A percentile compares a stretch with the other conserved stretches of the same genome.
Evolutionary conservation across 108 stramenopile genomes (phyloP).

Genomic region (Nitzschia putrida): DNA sequence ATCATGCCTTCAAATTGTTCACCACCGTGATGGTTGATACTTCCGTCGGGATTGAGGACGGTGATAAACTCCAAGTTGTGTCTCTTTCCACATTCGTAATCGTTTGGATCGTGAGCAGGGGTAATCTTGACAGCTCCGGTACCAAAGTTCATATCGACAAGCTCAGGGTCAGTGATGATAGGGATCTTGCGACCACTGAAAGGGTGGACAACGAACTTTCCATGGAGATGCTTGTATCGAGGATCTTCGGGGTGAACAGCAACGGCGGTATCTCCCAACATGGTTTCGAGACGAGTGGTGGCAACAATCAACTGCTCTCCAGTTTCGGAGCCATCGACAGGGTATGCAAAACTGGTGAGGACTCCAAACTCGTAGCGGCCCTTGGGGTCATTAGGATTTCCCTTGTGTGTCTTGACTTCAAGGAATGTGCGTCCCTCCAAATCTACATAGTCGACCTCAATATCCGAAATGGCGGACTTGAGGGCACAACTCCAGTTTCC

Average conservation of each 20-base stretch:
- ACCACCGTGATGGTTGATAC: conserved; percentile 86
- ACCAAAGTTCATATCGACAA: conserved; percentile 98
- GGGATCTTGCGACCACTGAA: conserved; percentile 94
- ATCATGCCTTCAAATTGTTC: conserved; percentile 93
- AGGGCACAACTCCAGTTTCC: conserved; percentile 99
- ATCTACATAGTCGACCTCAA: conserved; percentile 97
- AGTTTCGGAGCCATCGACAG: conserved; percentile 79
- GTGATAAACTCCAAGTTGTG: conserved; percentile 94
- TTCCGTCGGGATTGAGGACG: conserved; percentile 87
- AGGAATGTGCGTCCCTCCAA: conserved; percentile 89
- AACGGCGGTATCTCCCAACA: conserved; percentile 99
- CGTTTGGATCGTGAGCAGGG: conserved; percentile 99
- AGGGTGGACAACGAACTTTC: conserved; percentile 93
- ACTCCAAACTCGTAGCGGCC: conserved; percentile 98
- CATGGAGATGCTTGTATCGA: conserved; percentile 96
- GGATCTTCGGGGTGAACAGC: conserved; percentile 98
- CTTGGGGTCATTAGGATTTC: conserved; percentile 81
- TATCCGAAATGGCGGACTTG: conserved; percentile 97
- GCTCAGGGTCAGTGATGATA: conserved; percentile 87
- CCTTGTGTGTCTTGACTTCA: conserved; percentile 96
- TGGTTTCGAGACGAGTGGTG: conserved; percentile 99
- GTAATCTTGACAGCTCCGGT: conserved; percentile 99
- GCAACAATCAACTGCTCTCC: conserved; percentile 96
- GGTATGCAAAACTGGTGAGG: conserved; percentile 96
- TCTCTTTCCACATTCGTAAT: conserved; percentile 97